phyloP scores from a whole-genome alignment of 2,329 filamentous ascomycete genomes.

The Ophiostoma quercus region DNA sequence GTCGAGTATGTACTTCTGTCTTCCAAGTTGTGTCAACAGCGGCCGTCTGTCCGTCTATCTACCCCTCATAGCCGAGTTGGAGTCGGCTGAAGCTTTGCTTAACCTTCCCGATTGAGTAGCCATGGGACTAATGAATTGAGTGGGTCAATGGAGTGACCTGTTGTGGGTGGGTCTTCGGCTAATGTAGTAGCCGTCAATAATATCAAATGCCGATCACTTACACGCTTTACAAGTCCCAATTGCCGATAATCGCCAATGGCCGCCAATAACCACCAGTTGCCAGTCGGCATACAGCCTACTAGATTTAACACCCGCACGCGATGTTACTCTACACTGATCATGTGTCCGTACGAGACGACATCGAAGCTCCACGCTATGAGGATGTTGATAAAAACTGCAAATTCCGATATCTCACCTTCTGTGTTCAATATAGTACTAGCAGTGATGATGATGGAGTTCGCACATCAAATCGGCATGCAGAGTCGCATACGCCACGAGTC shows the following conservation, averaged over 20 bases:
- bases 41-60: neutral
- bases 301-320: neutral
- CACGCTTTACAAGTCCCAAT: neutral
- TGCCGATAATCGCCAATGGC: neutral
- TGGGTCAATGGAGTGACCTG: neutral
- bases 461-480: neutral
- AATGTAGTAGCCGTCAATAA: neutral
- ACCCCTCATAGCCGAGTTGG: slow-evolving; percentile 9
- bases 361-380: neutral
- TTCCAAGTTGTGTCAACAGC: neutral
- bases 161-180: neutral
- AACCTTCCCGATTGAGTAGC: slow-evolving; percentile 1
- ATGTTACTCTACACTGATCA: neutral
- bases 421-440: too few relatives aligned
- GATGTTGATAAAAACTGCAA: neutral
- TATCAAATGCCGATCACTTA: neutral
- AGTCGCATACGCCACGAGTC: neutral
- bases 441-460: neutral
- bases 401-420: too few relatives aligned
- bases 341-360: neutral
- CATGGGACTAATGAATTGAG: neutral
- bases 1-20: neutral
- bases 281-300: neutral
- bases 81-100: neutral
- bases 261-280: neutral